Percentiles rank a stretch among this genome's conserved stretches.
Conservation (phyloP, 2,329 filamentous ascomycete species). For the Aspergillus fumigatiaffinis region DNA sequence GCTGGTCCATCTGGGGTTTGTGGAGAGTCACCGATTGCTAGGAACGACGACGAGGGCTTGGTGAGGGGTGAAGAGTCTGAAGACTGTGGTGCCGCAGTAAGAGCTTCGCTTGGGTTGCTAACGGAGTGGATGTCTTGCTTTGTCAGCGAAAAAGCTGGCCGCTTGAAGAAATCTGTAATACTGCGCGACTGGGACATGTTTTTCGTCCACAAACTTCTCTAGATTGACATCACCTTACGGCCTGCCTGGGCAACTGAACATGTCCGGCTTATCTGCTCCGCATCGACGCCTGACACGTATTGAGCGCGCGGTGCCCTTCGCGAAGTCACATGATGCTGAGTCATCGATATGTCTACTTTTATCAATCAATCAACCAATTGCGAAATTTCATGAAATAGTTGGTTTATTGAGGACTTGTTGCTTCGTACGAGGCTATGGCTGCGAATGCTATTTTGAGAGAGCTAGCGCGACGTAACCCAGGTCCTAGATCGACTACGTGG, state of each 20-base stretch:
- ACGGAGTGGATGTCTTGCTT: slow-evolving; percentile 1
- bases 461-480: no score
- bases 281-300: slow-evolving; percentile 6
- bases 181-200: slow-evolving; percentile 26
- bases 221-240: slow-evolving; percentile 3
- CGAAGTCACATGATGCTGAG: slow-evolving; percentile 17
- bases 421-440: no score
- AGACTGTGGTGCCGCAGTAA: slow-evolving; percentile 20
- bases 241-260: slow-evolving; percentile 1
- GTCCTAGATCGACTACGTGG: no score
- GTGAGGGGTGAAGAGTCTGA: slow-evolving; percentile 18
- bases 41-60: slow-evolving; percentile 22
- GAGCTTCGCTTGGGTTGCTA: slow-evolving; percentile 4
- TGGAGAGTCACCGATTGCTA: slow-evolving; percentile 14
- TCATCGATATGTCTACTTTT: background rate
- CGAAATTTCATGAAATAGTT: background rate
- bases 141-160: slow-evolving; percentile 21
- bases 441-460: no score
- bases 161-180: slow-evolving; percentile 48
- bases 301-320: slow-evolving; percentile 4
- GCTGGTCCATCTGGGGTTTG: slow-evolving; percentile 10
- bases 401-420: no score
- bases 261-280: slow-evolving; percentile 1
- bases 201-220: background rate
- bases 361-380: background rate